A percentile compares a stretch with the other conserved stretches of the same genome.
Conservation (phyloP, 2,329 filamentous ascomycete species). For the Zymoseptoria brevis region DNA sequence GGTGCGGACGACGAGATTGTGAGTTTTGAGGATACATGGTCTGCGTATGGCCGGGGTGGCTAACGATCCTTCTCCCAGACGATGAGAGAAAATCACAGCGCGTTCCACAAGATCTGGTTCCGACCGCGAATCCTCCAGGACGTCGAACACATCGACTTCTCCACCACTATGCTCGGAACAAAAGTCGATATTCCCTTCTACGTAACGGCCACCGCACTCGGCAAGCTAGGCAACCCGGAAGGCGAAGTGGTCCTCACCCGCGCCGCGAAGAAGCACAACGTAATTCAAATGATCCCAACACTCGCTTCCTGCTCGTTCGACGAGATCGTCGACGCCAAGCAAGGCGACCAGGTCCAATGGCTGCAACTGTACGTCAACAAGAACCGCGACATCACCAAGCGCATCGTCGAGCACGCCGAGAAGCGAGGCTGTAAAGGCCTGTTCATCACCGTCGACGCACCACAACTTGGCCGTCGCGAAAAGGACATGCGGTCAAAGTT, state of each 20-base stretch:
- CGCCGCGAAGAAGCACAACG: conserved; percentile 74
- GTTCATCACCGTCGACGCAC: conserved; percentile 97
- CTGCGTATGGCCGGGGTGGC: not conserved
- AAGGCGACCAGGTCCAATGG: conserved; percentile 84
- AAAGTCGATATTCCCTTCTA: conserved; percentile 85
- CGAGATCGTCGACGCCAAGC: conserved; percentile 81
- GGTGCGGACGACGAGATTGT: conserved; percentile 86
- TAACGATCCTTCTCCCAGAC: conserved; percentile 30
- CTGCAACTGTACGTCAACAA: conserved; percentile 86
- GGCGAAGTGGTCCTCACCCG: conserved; percentile 87
- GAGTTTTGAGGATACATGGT: conserved; percentile 25
- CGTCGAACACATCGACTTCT: conserved; percentile 77
- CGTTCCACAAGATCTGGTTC: conserved; percentile 98
- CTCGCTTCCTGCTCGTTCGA: conserved; percentile 95
- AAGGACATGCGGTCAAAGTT: conserved; percentile 93
- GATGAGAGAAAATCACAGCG: conserved; percentile 87
- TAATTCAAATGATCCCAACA: conserved; percentile 98
- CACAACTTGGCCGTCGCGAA: conserved; percentile 86
- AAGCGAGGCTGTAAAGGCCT: conserved; percentile 84
- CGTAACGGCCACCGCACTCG: conserved; percentile 89
- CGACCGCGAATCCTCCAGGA: conserved; percentile 81
- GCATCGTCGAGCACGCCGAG: conserved; percentile 88
- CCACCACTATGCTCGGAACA: conserved; percentile 87
- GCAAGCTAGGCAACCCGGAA: conserved; percentile 88
- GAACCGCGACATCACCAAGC: conserved; percentile 79